phyloP scores from a whole-genome alignment of 805 yeast species.

The Cyberlindnera petersonii region DNA sequence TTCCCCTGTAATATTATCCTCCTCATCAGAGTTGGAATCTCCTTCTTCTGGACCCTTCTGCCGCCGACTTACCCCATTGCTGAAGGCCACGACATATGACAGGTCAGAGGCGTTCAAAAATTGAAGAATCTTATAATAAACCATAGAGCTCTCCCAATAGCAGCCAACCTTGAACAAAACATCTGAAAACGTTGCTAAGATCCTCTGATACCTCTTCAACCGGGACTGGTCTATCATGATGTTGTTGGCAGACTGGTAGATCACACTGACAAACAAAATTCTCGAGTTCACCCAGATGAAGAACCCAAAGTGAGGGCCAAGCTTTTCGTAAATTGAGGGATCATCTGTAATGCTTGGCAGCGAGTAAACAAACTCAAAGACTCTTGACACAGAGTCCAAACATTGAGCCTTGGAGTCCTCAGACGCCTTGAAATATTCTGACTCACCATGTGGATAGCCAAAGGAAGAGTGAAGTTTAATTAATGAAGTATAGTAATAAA shows the following conservation, averaged over 20 bases:
- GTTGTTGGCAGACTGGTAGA: slow-evolving; percentile 12
- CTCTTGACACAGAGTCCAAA: slow-evolving; percentile 20
- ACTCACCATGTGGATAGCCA: slow-evolving; percentile 26
- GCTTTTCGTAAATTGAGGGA: slow-evolving; percentile 16
- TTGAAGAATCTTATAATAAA: slow-evolving; percentile 28
- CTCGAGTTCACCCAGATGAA: slow-evolving; percentile 33
- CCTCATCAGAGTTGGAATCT: slow-evolving; percentile 23
- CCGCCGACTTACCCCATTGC: neutral
- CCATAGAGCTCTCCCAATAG: slow-evolving; percentile 29
- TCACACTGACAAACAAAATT: slow-evolving; percentile 30
- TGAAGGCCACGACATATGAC: slow-evolving; percentile 14
- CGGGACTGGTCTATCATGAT: slow-evolving; percentile 10
- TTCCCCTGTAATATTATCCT: slow-evolving; percentile 24
- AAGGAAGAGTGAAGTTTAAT: slow-evolving; percentile 24
- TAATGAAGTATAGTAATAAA: slow-evolving; percentile 21
- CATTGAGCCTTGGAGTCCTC: slow-evolving; percentile 23
- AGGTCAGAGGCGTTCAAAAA: slow-evolving; percentile 26
- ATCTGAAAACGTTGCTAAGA: slow-evolving; percentile 15
- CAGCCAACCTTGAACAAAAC: slow-evolving; percentile 24
- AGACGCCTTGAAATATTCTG: slow-evolving; percentile 21
- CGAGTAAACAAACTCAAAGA: slow-evolving; percentile 16
- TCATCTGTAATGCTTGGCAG: slow-evolving; percentile 13
- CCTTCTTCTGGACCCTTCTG: slow-evolving; percentile 21
- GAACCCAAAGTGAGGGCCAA: slow-evolving; percentile 33
- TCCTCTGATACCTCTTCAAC: slow-evolving; percentile 12